Evolutionary conservation across 495 filamentous ascomycete genomes (phyloP).

Genomic region (Neurospora africana): DNA sequence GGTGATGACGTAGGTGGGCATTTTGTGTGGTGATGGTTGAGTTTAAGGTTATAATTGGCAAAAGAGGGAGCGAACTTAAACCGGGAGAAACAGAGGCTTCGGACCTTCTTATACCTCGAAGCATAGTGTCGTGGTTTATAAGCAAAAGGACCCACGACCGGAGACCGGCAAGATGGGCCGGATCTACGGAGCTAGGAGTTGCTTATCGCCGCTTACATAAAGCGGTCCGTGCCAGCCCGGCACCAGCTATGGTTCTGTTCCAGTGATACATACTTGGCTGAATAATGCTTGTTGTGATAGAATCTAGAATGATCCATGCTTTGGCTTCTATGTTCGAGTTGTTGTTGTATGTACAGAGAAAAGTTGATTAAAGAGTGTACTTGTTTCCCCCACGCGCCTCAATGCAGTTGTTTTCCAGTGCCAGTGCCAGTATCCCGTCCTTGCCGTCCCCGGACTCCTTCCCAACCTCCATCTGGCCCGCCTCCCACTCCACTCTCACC

Average conservation of each 20-base stretch:
- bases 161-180: not conserved
- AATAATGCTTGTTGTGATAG: not conserved
- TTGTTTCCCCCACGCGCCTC: not conserved
- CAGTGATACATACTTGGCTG: not conserved
- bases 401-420: not conserved
- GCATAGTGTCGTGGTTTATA: not conserved
- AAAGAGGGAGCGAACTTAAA: not conserved
- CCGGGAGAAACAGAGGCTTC: not conserved
- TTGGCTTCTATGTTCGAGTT: not conserved
- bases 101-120: not conserved
- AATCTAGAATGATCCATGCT: not conserved
- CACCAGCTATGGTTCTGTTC: not conserved
- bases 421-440: not conserved
- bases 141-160: not conserved
- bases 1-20: constrained; percentile 46
- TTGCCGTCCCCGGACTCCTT: not conserved
- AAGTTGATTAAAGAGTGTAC: not conserved
- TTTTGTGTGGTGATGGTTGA: constrained; percentile 12
- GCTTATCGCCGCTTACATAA: too few species aligned
- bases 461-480: not conserved
- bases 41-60: not conserved
- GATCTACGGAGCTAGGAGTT: not conserved
- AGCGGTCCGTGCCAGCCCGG: too few species aligned
- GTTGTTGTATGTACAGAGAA: not conserved
- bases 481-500: not conserved